Evolutionary conservation across 129 eudicot genomes (phyloP).

Genomic region (Escallonia rubra): DNA sequence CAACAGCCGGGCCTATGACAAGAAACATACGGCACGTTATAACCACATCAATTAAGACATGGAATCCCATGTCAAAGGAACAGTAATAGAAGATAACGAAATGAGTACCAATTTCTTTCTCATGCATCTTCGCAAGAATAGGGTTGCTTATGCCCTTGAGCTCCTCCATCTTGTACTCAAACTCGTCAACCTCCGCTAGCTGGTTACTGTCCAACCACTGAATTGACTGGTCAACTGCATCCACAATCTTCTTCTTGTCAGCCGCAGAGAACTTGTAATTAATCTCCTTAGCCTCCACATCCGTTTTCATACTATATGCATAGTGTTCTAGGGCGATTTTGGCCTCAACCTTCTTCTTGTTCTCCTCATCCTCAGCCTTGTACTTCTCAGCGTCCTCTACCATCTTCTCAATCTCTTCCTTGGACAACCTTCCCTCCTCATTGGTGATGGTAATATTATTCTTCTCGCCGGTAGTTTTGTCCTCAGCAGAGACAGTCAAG

Average conservation of each 20-base stretch:
- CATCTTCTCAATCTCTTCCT: conserved; percentile 13
- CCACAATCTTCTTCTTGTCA: conserved; percentile 9
- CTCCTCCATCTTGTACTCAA: conserved; percentile 8
- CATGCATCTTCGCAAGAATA: no score
- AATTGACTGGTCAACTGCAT: background rate
- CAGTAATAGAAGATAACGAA: no score
- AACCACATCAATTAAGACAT: no score
- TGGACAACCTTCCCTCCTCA: conserved; percentile 2
- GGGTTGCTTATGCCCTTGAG: conserved; percentile 5
- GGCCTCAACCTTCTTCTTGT: conserved; percentile 8
- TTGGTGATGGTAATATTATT: conserved; percentile 8
- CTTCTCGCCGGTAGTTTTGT: conserved; percentile 6
- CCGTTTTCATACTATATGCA: background rate
- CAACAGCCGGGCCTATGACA: no score
- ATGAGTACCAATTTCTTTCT: no score
- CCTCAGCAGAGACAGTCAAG: conserved; percentile 9
- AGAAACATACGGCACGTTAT: no score
- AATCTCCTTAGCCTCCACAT: background rate
- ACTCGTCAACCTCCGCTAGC: conserved; percentile 4
- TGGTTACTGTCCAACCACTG: conserved; percentile 3
- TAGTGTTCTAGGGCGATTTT: conserved; percentile 1
- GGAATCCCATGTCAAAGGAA: no score
- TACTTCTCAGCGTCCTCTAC: conserved; percentile 3
- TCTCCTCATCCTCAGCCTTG: conserved; percentile 8
- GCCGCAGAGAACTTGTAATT: background rate